These are phyloP conservation scores for Botrytis medusae DNA, from an alignment of 2,329 filamentous ascomycete genomes.

Conservation along the genomic window DNA sequence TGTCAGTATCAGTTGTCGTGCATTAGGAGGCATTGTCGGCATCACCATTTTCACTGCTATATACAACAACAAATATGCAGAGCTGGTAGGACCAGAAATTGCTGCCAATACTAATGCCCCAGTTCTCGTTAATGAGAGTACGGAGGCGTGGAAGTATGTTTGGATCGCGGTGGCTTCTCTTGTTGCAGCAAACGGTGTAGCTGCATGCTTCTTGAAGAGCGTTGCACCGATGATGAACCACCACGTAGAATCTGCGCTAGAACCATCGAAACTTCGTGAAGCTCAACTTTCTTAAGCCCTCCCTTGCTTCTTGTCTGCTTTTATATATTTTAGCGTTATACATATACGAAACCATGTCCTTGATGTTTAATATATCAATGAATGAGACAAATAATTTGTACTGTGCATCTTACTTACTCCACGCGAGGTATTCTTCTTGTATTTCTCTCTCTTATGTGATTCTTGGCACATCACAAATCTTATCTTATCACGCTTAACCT, in stretches of 20 bases:
- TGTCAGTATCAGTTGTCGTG: conserved; percentile 25
- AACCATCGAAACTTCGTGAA: conserved; percentile 23
- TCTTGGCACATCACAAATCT: too few species aligned
- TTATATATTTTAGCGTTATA: too few species aligned
- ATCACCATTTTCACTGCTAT: conserved; percentile 30
- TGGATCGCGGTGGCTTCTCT: conserved; percentile 28
- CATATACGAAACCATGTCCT: too few species aligned
- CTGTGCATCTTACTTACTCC: too few species aligned
- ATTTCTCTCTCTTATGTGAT: too few species aligned
- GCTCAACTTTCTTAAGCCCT: conserved; percentile 8
- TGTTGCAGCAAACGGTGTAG: conserved; percentile 26
- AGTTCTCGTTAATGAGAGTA: conserved; percentile 18
- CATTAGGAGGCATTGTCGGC: conserved; percentile 29
- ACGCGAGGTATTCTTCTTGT: too few species aligned
- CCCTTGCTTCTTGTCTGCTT: neutral
- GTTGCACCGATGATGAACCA: conserved; percentile 29
- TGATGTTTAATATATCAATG: too few species aligned
- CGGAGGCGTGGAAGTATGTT: conserved; percentile 28
- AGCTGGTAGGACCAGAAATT: conserved; percentile 24
- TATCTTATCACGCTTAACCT: too few species aligned
- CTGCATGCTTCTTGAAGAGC: conserved; percentile 27
- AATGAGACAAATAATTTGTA: too few species aligned
- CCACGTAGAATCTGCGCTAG: conserved; percentile 29
- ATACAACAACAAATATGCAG: conserved; percentile 28
- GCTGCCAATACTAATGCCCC: conserved; percentile 21